Base-by-base conservation (phyloP, 2,329 filamentous ascomycete species). In the Lecanosticta acicola region DNA sequence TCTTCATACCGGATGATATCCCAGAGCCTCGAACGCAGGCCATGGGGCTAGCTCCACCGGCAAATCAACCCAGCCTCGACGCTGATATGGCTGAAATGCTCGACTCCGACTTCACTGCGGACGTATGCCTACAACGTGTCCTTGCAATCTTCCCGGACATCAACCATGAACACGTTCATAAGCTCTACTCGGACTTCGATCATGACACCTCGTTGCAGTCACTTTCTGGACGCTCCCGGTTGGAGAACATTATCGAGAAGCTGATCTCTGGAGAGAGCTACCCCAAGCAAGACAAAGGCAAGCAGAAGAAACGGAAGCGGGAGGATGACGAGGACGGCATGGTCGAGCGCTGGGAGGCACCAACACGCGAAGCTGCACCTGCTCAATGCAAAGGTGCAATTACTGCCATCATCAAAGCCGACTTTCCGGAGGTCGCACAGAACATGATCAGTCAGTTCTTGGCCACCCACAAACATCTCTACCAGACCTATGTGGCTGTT, bases 371-470 rank as follows among this genome's bases (percentile, higher is more conserved):
- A 18, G 29, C 41, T 1, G 38, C 48, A 2, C 49, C 51, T 4
- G 16, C 5, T 8, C 43, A 39, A 18, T 39, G 53, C 24, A 53
- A 50, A 17, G 53, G 53, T 8, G 34, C 54, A 2, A 57, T 61
- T 32, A 41, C 40, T 18, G 38, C 48, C 41, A 58, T 65, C 9
- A 60, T 73, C 10, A 70, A 69, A 51, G 65, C 69, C 41, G 68
- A 72, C 35, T 72, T 71, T 40, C 62, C 58, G 0, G 55, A 60
- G 5, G 57, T 72, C 4, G 64, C 68, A 1, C 57, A 61, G 9
- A 54, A 59, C 13, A 64, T 66, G 46, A 66, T 73, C 48, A 51
- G 53, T 14, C 55, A 59, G 16, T 57, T 59, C 1, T 39, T 71
- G 4, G 40, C 21, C 13, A 36, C 45, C 9, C 48, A 64, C 3